These are phyloP conservation scores for Pleurotus ostreatus DNA, from an alignment of 768 basidiomycete genomes.

Conservation along the genomic window DNA sequence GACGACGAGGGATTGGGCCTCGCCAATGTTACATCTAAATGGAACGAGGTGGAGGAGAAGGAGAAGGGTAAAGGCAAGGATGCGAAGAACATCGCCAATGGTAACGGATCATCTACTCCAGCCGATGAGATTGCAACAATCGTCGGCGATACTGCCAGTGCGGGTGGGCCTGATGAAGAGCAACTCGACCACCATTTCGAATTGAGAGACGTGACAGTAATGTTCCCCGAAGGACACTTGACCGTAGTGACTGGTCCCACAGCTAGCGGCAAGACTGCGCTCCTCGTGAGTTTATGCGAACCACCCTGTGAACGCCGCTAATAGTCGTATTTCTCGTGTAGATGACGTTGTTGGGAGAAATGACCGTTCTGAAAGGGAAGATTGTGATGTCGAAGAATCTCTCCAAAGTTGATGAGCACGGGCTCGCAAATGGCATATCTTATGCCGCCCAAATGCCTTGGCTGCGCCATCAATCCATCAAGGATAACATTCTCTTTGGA, in stretches of 20 bases:
- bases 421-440: slow-evolving; percentile 59
- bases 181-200: slow-evolving; percentile 57
- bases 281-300: slow-evolving; percentile 44
- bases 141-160: not conserved
- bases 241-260: slow-evolving; percentile 76
- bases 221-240: slow-evolving; percentile 70
- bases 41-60: slow-evolving; percentile 47
- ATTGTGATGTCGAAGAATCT: slow-evolving; percentile 67
- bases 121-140: slow-evolving; percentile 1
- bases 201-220: slow-evolving; percentile 58
- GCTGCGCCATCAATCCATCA: slow-evolving; percentile 70
- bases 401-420: slow-evolving; percentile 53
- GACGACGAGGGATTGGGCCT: slow-evolving; percentile 48
- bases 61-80: slow-evolving; percentile 17
- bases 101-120: slow-evolving; percentile 12
- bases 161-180: slow-evolving; percentile 12
- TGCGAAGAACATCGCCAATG: slow-evolving; percentile 13
- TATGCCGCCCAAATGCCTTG: slow-evolving; percentile 74
- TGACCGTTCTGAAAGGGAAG: slow-evolving; percentile 47
- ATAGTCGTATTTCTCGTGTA: slow-evolving; percentile 15
- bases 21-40: slow-evolving; percentile 56
- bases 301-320: not conserved
- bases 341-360: slow-evolving; percentile 72
- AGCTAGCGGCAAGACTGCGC: slow-evolving; percentile 79
- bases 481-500: slow-evolving; percentile 80